phyloP scores from a whole-genome alignment of 2,329 filamentous ascomycete species.

The Cladosporium oxysporum region DNA sequence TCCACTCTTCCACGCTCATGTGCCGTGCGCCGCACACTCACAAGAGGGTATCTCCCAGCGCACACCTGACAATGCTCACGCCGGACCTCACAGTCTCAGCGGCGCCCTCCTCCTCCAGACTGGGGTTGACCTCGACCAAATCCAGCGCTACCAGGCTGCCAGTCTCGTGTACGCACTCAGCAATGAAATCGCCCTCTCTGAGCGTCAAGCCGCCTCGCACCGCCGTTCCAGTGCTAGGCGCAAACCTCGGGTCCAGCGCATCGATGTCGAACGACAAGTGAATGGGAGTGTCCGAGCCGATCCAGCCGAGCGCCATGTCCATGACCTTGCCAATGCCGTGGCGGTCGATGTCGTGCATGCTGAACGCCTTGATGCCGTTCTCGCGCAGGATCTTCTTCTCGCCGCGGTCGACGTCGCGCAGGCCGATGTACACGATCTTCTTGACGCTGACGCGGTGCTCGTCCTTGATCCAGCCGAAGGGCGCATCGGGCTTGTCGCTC shows the following conservation, averaged over 20 bases:
- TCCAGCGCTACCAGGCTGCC: conserved; percentile 60
- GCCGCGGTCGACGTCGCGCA: conserved; percentile 87
- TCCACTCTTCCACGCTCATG: background rate
- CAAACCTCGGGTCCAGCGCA: conserved; percentile 93
- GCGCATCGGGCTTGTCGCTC: conserved; percentile 65
- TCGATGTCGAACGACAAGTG: conserved; percentile 98
- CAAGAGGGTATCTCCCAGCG: conserved; percentile 85
- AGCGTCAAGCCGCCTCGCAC: conserved; percentile 91
- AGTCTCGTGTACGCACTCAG: conserved; percentile 63
- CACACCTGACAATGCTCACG: conserved; percentile 87
- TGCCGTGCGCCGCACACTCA: conserved; percentile 41
- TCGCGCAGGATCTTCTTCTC: conserved; percentile 92
- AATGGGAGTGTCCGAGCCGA: conserved; percentile 91
- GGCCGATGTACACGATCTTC: conserved; percentile 95
- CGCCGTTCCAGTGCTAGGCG: conserved; percentile 91
- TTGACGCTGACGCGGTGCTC: conserved; percentile 69
- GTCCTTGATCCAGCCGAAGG: conserved; percentile 86
- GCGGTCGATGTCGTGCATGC: conserved; percentile 96
- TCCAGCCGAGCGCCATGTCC: conserved; percentile 97
- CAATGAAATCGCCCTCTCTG: conserved; percentile 95
- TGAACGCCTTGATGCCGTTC: conserved; percentile 90
- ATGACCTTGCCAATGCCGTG: conserved; percentile 94
- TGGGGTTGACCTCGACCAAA: conserved; percentile 58
- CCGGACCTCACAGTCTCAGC: conserved; percentile 87
- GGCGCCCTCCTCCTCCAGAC: conserved; percentile 60